A percentile compares a stretch with the other conserved stretches of the same genome.
These are phyloP conservation scores for Chrysochromulina tobinii DNA, from an alignment of 78 protist genomes.

Conservation along the genomic window DNA sequence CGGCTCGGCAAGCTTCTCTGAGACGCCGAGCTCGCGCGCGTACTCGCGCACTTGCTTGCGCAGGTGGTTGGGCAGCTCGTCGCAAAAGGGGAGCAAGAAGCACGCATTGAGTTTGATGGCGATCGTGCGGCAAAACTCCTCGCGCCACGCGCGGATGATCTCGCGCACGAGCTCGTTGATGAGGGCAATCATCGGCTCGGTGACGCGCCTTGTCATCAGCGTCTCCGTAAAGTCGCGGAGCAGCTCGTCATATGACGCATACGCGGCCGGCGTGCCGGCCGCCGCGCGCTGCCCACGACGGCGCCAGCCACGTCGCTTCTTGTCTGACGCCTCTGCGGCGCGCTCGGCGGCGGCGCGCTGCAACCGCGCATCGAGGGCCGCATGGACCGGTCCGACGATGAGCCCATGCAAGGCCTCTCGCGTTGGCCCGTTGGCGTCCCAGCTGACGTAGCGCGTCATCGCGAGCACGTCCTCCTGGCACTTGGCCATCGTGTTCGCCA, in stretches of 20 bases:
- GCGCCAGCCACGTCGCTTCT: too few relatives aligned
- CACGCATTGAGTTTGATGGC: not conserved
- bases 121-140: slow-evolving; percentile 25
- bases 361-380: too few relatives aligned
- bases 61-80: not conserved
- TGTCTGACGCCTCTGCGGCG: too few relatives aligned
- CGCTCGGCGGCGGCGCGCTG: too few relatives aligned
- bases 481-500: not conserved
- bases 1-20: too few relatives aligned
- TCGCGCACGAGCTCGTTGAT: not conserved
- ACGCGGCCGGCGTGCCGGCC: not conserved
- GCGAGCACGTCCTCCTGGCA: too few relatives aligned
- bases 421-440: not conserved
- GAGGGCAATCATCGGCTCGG: not conserved
- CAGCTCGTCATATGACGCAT: not conserved
- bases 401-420: too few relatives aligned
- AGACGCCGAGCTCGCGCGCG: too few relatives aligned
- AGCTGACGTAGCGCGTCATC: not conserved
- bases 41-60: not conserved
- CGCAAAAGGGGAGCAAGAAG: not conserved
- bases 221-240: not conserved
- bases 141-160: not conserved
- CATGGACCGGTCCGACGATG: too few relatives aligned
- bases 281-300: too few relatives aligned
- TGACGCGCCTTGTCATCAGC: not conserved